phyloP scores from a whole-genome alignment of 2,329 filamentous ascomycete species.

The Fusarium austroafricanum region DNA sequence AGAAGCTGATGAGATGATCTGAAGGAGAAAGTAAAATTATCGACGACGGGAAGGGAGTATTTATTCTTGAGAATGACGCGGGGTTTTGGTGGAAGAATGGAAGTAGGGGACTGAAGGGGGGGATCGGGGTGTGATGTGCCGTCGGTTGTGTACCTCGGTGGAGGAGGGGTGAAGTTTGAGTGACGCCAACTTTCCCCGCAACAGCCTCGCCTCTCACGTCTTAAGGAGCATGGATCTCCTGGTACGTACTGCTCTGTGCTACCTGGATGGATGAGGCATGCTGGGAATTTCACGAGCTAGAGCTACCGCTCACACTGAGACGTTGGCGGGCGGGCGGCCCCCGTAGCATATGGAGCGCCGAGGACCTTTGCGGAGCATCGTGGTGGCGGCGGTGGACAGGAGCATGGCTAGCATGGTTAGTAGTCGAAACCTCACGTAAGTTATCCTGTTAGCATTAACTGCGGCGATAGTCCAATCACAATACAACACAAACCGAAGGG shows the following conservation, averaged over 20 bases:
- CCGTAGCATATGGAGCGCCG: constrained; percentile 20
- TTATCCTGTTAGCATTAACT: constrained; percentile 17
- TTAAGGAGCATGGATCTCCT: constrained; percentile 11
- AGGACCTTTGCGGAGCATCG: constrained; percentile 34
- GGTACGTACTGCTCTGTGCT: constrained; percentile 7
- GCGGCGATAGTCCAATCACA: background rate
- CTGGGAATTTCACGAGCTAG: constrained; percentile 17
- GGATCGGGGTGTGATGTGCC: constrained; percentile 22
- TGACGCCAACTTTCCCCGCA: constrained; percentile 46
- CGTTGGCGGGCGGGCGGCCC: constrained; percentile 14
- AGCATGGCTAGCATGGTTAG: constrained; percentile 19
- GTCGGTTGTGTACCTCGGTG: constrained; percentile 15
- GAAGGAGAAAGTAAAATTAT: constrained; percentile 26
- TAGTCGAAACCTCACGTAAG: constrained; percentile 38
- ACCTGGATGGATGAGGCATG: background rate
- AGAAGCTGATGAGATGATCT: constrained; percentile 42
- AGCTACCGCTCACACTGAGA: constrained; percentile 21
- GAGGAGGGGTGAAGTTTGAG: constrained; percentile 32
- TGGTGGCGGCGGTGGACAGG: constrained; percentile 33
- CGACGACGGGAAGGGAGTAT: constrained; percentile 42
- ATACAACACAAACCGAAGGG: background rate
- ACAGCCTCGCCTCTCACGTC: constrained; percentile 42
- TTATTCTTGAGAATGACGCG: constrained; percentile 44
- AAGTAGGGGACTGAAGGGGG: constrained; percentile 16
- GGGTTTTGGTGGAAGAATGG: constrained; percentile 39